Evolutionary conservation across 306 rosid species (phyloP).

Genomic region (Cicer bijugum): DNA sequence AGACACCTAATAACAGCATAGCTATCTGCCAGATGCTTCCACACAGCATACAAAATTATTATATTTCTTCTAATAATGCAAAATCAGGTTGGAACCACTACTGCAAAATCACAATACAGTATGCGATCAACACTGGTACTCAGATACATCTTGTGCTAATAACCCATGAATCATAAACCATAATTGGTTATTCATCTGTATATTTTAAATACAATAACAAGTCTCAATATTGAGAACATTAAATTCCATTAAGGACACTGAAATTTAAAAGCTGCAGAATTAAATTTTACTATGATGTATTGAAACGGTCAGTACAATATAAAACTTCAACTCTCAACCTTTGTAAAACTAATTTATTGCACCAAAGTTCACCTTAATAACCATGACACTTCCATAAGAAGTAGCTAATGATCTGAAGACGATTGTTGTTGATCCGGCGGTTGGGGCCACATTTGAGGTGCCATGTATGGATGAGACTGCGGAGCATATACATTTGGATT

Average conservation of each 20-base stretch:
- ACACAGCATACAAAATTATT: slow-evolving; percentile 1
- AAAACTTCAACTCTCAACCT: background rate
- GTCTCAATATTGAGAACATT: background rate
- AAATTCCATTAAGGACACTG: slow-evolving; percentile 2
- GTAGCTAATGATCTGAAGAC: slow-evolving; percentile 41
- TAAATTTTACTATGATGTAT: slow-evolving; percentile 28
- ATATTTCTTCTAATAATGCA: slow-evolving; percentile 23
- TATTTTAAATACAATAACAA: slow-evolving; percentile 7
- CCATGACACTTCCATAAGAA: slow-evolving; percentile 17
- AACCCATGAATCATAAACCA: slow-evolving; percentile 28
- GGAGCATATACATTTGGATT: slow-evolving; percentile 40
- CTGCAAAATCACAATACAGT: slow-evolving; percentile 24
- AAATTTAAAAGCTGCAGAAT: slow-evolving; percentile 22
- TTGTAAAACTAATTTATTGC: slow-evolving; percentile 11
- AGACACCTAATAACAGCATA: slow-evolving; percentile 23
- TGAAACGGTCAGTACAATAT: slow-evolving; percentile 25
- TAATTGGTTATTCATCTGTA: slow-evolving; percentile 15
- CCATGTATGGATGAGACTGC: slow-evolving; percentile 46
- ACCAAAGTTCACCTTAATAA: slow-evolving; percentile 11
- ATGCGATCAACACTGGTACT: slow-evolving; percentile 5
- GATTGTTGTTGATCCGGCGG: slow-evolving; percentile 42
- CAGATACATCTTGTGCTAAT: slow-evolving; percentile 8
- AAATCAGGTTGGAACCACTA: slow-evolving; percentile 1
- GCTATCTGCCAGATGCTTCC: background rate
- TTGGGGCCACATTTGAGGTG: slow-evolving; percentile 47